phyloP scores from a whole-genome alignment of 768 basidiomycete genomes.

The Exidia glandulosa region DNA sequence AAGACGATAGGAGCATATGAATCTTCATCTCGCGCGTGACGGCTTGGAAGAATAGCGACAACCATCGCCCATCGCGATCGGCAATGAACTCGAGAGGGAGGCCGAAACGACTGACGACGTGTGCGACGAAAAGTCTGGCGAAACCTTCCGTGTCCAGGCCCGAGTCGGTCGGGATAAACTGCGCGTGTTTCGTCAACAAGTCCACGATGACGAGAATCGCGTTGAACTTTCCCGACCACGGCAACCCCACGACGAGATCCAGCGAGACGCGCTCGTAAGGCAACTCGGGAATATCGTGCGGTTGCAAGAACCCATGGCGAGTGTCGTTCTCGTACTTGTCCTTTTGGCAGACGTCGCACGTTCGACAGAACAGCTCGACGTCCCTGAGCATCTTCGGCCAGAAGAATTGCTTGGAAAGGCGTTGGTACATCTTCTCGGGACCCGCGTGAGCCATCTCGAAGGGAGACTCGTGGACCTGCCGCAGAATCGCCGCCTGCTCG shows the following conservation, averaged over 20 bases:
- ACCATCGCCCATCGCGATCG: constrained; percentile 9
- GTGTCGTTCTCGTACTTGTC: background rate
- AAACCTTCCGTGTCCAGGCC: background rate
- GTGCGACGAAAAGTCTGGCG: constrained; percentile 5
- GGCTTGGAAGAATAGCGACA: constrained; percentile 3
- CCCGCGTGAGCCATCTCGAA: constrained; percentile 5
- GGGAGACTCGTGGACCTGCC: constrained; percentile 3
- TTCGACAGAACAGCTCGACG: background rate
- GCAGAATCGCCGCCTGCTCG: background rate
- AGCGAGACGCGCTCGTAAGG: constrained; percentile 9
- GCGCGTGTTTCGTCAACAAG: constrained; percentile 8
- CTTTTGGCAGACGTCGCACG: constrained; percentile 10
- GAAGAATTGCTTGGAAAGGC: background rate
- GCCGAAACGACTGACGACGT: constrained; percentile 7
- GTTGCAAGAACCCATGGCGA: constrained; percentile 1
- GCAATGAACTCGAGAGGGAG: constrained; percentile 10
- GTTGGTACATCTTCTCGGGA: constrained; percentile 4
- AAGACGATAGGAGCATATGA: background rate
- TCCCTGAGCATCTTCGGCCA: constrained; percentile 8
- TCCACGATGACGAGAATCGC: constrained; percentile 14
- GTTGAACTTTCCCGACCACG: constrained; percentile 8
- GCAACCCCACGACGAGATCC: constrained; percentile 1
- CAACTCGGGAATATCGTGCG: constrained; percentile 3
- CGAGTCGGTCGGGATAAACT: constrained; percentile 9
- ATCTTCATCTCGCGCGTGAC: background rate